These are phyloP conservation scores for Aspergillus sparsus DNA, from an alignment of 495 filamentous ascomycete genomes.

Conservation along the genomic window DNA sequence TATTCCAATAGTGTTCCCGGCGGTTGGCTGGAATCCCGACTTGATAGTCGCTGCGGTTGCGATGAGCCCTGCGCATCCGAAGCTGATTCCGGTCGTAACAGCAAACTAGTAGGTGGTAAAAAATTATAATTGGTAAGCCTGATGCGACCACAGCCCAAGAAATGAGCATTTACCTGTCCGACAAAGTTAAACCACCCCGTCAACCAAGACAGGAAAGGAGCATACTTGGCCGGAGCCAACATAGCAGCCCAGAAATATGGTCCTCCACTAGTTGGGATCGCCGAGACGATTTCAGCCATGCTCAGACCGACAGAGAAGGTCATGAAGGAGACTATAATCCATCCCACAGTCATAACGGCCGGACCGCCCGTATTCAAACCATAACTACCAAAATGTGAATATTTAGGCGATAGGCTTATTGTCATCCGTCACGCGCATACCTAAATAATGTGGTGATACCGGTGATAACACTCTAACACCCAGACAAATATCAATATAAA, in stretches of 20 bases:
- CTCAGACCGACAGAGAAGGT: conserved; percentile 2
- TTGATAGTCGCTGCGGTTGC: conserved; percentile 3
- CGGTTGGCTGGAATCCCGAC: neutral
- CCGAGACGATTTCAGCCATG: conserved; percentile 4
- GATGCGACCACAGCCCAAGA: neutral
- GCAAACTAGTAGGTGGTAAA: neutral
- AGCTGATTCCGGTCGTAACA: conserved; percentile 2
- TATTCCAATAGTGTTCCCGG: neutral
- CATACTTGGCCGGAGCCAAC: conserved; percentile 5
- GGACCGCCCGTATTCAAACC: conserved; percentile 7
- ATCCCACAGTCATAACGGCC: conserved; percentile 1
- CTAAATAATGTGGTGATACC: conserved; percentile 6
- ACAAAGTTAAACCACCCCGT: conserved; percentile 9
- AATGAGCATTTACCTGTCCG: neutral
- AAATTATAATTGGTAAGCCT: neutral
- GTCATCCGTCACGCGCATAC: neutral
- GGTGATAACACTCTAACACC: conserved; percentile 1
- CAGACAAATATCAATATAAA: neutral
- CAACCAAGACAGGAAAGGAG: conserved; percentile 1
- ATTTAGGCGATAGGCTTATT: neutral
- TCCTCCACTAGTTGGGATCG: conserved; percentile 6
- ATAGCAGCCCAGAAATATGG: conserved; percentile 5
- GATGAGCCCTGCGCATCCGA: conserved; percentile 4
- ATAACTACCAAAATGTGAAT: neutral
- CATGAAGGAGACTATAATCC: conserved; percentile 9